Percentiles rank a stretch among this genome's conserved stretches.
Evolutionary conservation across 192 early-diverging fungal species (phyloP).

Genomic region (Allomyces macrogynus): DNA sequence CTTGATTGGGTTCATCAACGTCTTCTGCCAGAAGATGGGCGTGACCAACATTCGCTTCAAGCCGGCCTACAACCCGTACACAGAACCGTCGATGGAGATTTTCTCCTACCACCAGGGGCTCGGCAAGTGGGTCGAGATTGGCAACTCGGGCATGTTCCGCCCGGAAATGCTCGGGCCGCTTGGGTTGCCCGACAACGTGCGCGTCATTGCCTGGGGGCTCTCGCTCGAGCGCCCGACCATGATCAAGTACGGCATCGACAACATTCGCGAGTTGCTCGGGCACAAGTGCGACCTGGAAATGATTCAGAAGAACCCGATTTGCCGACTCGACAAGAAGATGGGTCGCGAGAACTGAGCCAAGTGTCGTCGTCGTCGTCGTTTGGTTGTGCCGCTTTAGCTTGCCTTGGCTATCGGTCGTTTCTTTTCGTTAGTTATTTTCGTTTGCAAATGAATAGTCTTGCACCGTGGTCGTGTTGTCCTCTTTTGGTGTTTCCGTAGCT

Average conservation of each 20-base stretch:
- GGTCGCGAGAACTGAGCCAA: slow-evolving; percentile 32
- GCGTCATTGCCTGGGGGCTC: slow-evolving; percentile 95
- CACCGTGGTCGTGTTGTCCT: too few species aligned
- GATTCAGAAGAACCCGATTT: slow-evolving; percentile 74
- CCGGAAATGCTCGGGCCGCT: slow-evolving; percentile 93
- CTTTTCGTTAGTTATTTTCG: too few species aligned
- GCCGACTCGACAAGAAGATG: slow-evolving; percentile 81
- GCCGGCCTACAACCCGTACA: slow-evolving; percentile 99
- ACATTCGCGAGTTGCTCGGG: slow-evolving; percentile 86
- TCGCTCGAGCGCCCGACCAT: slow-evolving; percentile 94
- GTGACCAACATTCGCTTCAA: slow-evolving; percentile 86
- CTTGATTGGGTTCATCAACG: slow-evolving; percentile 86
- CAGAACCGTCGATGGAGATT: slow-evolving; percentile 98
- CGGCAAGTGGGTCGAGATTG: slow-evolving; percentile 82
- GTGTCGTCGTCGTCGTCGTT: too few species aligned
- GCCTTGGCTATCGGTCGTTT: too few species aligned
- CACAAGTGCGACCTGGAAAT: slow-evolving; percentile 83
- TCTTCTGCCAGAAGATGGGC: slow-evolving; percentile 97
- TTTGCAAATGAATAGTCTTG: too few species aligned
- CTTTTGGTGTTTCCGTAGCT: too few species aligned
- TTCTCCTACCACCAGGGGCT: slow-evolving; percentile 82
- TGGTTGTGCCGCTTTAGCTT: too few species aligned
- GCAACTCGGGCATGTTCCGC: slow-evolving; percentile 99
- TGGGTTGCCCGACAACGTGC: slow-evolving; percentile 82
- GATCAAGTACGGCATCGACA: slow-evolving; percentile 87